phyloP scores from a whole-genome alignment of 2,329 filamentous ascomycete genomes.

The Elsinoe batatas region DNA sequence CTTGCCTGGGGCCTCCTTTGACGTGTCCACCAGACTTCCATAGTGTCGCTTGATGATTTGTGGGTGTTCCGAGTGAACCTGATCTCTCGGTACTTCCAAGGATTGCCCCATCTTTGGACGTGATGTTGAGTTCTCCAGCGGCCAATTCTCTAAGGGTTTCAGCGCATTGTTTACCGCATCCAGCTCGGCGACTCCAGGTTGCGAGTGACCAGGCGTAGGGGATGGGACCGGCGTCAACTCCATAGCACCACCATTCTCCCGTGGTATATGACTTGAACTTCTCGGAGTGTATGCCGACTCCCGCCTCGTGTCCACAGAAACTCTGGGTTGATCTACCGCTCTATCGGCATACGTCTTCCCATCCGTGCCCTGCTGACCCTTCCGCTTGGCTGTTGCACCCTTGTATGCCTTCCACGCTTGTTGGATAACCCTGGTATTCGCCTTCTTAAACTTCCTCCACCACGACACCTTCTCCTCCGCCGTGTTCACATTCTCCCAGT shows the following conservation, averaged over 20 bases:
- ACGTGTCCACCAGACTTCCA: conserved; percentile 65
- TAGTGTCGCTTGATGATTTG: conserved; percentile 43
- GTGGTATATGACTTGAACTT: conserved; percentile 39
- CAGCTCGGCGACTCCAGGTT: conserved; percentile 30
- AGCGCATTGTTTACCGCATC: conserved; percentile 14
- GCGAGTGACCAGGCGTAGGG: conserved; percentile 50
- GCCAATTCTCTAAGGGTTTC: conserved; percentile 17
- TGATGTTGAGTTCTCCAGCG: conserved; percentile 15
- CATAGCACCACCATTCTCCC: conserved; percentile 54
- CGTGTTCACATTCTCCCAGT: conserved; percentile 90
- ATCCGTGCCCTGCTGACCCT: conserved; percentile 29
- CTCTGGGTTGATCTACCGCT: conserved; percentile 45
- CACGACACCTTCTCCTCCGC: conserved; percentile 72
- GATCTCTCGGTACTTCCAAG: conserved; percentile 23
- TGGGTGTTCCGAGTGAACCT: conserved; percentile 17
- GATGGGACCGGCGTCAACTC: conserved; percentile 95
- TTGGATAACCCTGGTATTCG: conserved; percentile 54
- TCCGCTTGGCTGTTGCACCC: conserved; percentile 27
- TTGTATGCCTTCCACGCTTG: conserved; percentile 44
- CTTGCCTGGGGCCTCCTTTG: conserved; percentile 53
- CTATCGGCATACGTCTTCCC: conserved; percentile 37
- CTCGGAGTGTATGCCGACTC: conserved; percentile 47
- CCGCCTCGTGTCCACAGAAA: conserved; percentile 57
- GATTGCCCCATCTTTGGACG: conserved; percentile 19
- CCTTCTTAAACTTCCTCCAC: conserved; percentile 90